Evolutionary conservation across 495 filamentous ascomycete genomes (phyloP).

Genomic region (Neurospora tetraspora): DNA sequence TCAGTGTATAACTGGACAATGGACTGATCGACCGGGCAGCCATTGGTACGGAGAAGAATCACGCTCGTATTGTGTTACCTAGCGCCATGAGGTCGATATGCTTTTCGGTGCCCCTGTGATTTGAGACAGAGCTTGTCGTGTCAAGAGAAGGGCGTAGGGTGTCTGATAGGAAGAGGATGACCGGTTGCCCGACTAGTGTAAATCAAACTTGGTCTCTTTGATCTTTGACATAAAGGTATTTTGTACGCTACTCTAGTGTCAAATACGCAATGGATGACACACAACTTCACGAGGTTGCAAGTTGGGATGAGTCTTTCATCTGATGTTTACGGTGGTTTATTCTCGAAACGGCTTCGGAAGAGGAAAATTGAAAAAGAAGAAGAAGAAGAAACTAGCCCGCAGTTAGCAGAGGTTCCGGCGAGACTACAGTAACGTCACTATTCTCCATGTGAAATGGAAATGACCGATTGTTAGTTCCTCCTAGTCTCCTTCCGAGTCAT

Average conservation of each 20-base stretch:
- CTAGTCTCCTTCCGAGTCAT: not conserved
- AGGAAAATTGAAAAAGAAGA: not conserved
- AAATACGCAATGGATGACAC: not conserved
- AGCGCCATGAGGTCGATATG: not conserved
- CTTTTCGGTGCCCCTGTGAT: not conserved
- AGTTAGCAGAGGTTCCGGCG: not conserved
- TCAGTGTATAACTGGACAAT: not conserved
- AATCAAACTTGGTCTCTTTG: too few relatives aligned
- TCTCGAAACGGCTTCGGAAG: not conserved
- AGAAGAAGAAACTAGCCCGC: not conserved
- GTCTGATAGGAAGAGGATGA: not conserved
- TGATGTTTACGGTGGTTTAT: not conserved
- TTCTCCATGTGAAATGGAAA: not conserved
- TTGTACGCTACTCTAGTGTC: not conserved
- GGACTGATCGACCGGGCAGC: not conserved
- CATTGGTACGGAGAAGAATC: not conserved
- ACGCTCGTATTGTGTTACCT: not conserved
- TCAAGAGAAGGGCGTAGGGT: not conserved
- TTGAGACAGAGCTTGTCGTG: not conserved
- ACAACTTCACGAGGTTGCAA: not conserved
- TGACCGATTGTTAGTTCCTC: not conserved
- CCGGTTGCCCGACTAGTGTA: too few relatives aligned
- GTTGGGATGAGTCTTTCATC: not conserved
- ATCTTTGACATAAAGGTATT: too few relatives aligned
- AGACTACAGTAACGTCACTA: not conserved